A percentile compares a stretch with the other conserved stretches of the same genome.
These are phyloP conservation scores for Ceratocystis cacaofunesta DNA, from an alignment of 2,329 filamentous ascomycete species.

Conservation along the genomic window DNA sequence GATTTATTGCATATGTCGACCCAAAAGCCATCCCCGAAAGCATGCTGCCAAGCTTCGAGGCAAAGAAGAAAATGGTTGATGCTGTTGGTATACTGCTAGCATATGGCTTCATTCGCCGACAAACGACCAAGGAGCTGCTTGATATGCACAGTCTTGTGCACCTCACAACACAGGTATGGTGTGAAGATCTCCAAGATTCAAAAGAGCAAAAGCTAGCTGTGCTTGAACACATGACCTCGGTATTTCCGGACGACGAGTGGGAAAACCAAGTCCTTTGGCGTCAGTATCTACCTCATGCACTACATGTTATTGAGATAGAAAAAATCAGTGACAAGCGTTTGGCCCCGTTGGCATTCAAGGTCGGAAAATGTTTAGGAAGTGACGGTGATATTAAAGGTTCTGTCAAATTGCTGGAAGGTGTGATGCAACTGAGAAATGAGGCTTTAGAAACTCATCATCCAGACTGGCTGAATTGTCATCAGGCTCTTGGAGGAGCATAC, in stretches of 20 bases:
- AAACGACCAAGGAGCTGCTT: background rate
- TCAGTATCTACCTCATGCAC: background rate
- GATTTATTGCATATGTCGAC: background rate
- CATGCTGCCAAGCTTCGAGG: background rate
- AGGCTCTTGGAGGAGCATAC: too few species aligned
- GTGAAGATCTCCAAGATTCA: background rate
- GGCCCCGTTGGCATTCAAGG: background rate
- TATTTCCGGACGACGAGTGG: background rate
- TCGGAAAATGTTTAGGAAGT: rapidly evolving
- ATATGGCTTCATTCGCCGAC: background rate
- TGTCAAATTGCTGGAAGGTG: background rate
- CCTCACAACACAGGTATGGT: background rate
- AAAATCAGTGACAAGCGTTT: rapidly evolving
- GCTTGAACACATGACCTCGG: background rate
- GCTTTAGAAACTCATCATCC: too few species aligned
- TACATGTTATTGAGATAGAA: background rate
- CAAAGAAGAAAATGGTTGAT: background rate
- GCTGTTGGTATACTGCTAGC: background rate
- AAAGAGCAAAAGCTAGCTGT: background rate
- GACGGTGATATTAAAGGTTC: background rate
- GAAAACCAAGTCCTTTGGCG: background rate
- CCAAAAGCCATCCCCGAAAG: background rate
- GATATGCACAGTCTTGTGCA: background rate
- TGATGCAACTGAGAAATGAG: background rate
- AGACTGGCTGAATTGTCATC: too few species aligned